These are phyloP conservation scores for Polyrhizophydium stewartii DNA, from an alignment of 371 early-diverging fungal species.

Conservation along the genomic window DNA sequence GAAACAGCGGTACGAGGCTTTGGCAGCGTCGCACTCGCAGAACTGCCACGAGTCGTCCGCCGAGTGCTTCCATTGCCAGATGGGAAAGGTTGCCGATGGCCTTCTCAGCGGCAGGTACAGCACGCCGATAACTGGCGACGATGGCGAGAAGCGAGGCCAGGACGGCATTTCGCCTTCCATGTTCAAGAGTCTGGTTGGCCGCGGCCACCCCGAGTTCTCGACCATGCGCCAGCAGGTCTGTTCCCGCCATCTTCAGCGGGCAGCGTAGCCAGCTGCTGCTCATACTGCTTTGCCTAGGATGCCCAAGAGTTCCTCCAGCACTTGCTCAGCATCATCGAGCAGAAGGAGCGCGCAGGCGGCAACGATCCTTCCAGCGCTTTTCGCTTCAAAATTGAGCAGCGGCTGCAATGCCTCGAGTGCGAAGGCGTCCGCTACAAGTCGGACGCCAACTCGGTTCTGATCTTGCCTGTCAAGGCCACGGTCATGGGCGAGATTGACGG, in stretches of 20 bases:
- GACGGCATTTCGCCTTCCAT: constrained; percentile 66
- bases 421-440: constrained; percentile 70
- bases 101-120: constrained; percentile 85
- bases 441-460: constrained; percentile 56
- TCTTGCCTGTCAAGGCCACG: constrained; percentile 68
- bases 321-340: constrained; percentile 64
- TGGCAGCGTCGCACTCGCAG: constrained; percentile 68
- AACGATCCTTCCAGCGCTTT: constrained; percentile 71
- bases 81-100: constrained; percentile 87
- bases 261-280: not conserved
- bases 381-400: constrained; percentile 73
- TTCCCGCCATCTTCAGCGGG: not conserved
- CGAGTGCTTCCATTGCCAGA: constrained; percentile 82
- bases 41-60: constrained; percentile 63
- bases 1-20: constrained; percentile 1
- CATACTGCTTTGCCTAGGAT: constrained; percentile 45
- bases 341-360: constrained; percentile 62
- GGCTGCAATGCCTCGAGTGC: constrained; percentile 82
- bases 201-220: constrained; percentile 86
- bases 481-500: constrained; percentile 21
- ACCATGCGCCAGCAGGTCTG: constrained; percentile 89
- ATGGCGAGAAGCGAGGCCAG: constrained; percentile 40
- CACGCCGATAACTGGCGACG: constrained; percentile 13
- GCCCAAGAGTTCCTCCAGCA: constrained; percentile 91
- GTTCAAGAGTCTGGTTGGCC: constrained; percentile 89